These are phyloP conservation scores for Cenococcum geophilum DNA, from an alignment of 495 filamentous ascomycete species.

Conservation along the genomic window DNA sequence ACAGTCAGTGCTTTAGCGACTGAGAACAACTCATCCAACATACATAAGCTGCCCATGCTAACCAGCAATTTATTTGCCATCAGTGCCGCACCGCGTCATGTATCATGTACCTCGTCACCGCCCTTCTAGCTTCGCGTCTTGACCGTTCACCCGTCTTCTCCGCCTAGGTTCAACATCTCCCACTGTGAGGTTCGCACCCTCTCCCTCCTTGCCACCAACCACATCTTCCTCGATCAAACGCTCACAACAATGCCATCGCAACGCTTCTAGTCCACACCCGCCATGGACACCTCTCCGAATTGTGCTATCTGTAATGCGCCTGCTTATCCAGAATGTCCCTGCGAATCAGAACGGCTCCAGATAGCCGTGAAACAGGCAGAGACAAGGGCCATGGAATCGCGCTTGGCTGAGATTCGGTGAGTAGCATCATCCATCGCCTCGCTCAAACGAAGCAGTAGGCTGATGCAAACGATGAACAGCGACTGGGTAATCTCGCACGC, in stretches of 20 bases:
- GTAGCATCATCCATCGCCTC: conserved; percentile 7
- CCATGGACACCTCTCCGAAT: conserved; percentile 45
- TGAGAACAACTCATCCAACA: conserved; percentile 4
- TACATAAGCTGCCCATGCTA: conserved; percentile 7
- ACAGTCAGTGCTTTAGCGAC: conserved; percentile 3
- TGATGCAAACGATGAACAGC: conserved; percentile 33
- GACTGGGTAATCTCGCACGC: conserved; percentile 66
- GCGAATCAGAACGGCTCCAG: conserved; percentile 62
- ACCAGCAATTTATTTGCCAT: conserved; percentile 1
- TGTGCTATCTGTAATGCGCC: conserved; percentile 65
- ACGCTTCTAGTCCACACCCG: conserved; percentile 8
- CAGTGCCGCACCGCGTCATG: conserved; percentile 26
- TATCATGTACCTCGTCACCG: conserved; percentile 31
- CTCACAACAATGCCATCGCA: not conserved
- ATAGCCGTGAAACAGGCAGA: conserved; percentile 62
- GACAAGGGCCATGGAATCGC: conserved; percentile 54
- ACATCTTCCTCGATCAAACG: not conserved
- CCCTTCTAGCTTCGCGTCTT: conserved; percentile 13
- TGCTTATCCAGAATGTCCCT: conserved; percentile 52
- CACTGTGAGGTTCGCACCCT: not conserved
- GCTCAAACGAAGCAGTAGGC: not conserved
- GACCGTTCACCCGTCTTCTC: conserved; percentile 12
- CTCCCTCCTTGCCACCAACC: not conserved
- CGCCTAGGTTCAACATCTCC: conserved; percentile 2
- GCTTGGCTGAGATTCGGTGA: conserved; percentile 61